Percentiles rank a stretch among this genome's conserved stretches.
Conservation (phyloP, 2,329 filamentous ascomycete species). For the Alternaria sp. region DNA sequence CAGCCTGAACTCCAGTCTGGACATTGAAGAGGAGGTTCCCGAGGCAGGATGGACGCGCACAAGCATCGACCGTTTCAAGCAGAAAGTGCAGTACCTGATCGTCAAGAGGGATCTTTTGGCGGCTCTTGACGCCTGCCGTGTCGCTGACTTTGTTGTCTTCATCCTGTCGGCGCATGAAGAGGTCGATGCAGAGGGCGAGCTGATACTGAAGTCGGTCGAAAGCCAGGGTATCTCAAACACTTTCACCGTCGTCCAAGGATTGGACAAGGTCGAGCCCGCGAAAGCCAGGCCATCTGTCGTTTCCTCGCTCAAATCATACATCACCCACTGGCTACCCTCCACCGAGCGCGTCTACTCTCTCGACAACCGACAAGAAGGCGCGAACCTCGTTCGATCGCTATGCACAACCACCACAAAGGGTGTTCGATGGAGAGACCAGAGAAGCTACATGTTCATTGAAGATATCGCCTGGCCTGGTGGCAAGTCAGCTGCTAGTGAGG, state of each 20-base stretch:
- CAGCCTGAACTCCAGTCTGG: constrained; percentile 79
- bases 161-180: constrained; percentile 83
- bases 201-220: constrained; percentile 86
- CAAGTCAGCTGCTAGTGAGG: constrained; percentile 55
- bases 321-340: constrained; percentile 92
- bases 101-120: constrained; percentile 76
- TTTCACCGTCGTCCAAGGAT: constrained; percentile 82
- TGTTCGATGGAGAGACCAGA: constrained; percentile 92
- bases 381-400: constrained; percentile 88
- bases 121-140: constrained; percentile 83
- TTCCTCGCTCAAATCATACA: constrained; percentile 87
- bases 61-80: constrained; percentile 89
- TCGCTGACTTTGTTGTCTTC: constrained; percentile 91
- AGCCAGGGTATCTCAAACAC: constrained; percentile 94
- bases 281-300: constrained; percentile 82
- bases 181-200: constrained; percentile 84
- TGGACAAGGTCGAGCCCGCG: constrained; percentile 79
- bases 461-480: constrained; percentile 74
- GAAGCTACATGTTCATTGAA: constrained; percentile 95
- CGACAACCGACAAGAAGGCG: constrained; percentile 87
- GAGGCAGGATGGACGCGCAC: constrained; percentile 69
- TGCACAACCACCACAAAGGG: constrained; percentile 95
- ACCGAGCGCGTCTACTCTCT: constrained; percentile 91
- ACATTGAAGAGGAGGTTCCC: constrained; percentile 73
- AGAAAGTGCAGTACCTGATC: constrained; percentile 87